A percentile compares a stretch with the other conserved stretches of the same genome.
phyloP scores from a whole-genome alignment of 2,329 filamentous ascomycete genomes.

The Botryotinia narcissicola region DNA sequence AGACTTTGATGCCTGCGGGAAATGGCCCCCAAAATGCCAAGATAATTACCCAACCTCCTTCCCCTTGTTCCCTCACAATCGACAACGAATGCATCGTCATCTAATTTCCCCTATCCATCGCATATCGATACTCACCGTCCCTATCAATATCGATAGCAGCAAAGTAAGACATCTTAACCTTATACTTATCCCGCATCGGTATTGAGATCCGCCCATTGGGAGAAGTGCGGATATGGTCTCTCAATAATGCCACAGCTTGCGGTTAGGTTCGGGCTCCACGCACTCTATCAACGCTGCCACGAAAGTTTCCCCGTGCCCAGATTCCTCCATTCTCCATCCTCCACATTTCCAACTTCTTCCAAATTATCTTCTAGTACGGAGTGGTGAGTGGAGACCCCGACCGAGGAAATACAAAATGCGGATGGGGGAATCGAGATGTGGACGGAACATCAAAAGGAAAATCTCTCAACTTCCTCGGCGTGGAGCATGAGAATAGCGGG shows the following conservation, averaged over 20 bases:
- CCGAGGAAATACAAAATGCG: constrained; percentile 6
- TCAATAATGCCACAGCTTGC: neutral
- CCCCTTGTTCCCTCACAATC: neutral
- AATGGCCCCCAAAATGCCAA: constrained; percentile 1
- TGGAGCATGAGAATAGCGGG: neutral
- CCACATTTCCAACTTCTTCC: constrained; percentile 5
- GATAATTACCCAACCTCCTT: constrained; percentile 1
- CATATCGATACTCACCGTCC: constrained; percentile 15
- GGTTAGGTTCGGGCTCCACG: neutral
- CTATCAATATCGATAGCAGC: constrained; percentile 13
- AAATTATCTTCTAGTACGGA: neutral
- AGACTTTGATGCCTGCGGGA: neutral
- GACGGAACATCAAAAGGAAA: neutral
- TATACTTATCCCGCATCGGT: neutral
- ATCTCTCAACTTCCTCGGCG: constrained; percentile 7
- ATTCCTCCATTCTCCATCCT: constrained; percentile 15
- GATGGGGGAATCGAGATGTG: neutral
- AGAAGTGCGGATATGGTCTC: constrained; percentile 5
- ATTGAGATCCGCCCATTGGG: neutral
- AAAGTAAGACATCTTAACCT: constrained; percentile 5
- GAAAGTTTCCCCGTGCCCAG: constrained; percentile 4
- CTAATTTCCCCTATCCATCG: constrained; percentile 4
- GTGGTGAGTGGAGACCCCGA: constrained; percentile 1
- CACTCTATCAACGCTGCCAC: neutral
- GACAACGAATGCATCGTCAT: constrained; percentile 1